Base-by-base conservation (phyloP, 768 basidiomycete species). In the Lactifluus subvellereus region DNA sequence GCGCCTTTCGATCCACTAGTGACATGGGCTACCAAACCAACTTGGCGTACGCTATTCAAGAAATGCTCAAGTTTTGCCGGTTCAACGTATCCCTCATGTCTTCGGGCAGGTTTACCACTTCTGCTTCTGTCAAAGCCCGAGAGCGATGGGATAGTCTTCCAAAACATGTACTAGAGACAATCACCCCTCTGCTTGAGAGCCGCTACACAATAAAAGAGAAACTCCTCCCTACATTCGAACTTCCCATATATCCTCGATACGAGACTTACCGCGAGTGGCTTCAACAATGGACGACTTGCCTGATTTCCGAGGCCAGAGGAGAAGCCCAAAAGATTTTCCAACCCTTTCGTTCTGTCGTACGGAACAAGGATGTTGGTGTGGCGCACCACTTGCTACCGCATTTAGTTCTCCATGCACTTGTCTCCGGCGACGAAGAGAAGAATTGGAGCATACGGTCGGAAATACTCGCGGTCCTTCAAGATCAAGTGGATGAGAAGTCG, bases 211-310 rank as follows among this genome's bases (percentile, higher is more conserved):
- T 78, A 16, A 77, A 80, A 32, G 77, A 77, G 35, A 66, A 72
- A 3, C 63, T 69, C 2, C 59, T 69, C 3, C 63, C 64, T 8
- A 69, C 73, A 2, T 69, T 74, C 2, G 76, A 77, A 54, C 83
- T 87, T 66, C 95, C 96, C 2, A 85, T 98, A 60, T 99, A 98
- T 74, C 80, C 83, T 0, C 75, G 75, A 5, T 81, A 86, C 60
- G 72, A 83, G 2, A 96, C 93, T 0, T 99, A 98, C 74, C 85
- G 95, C 47, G 95, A 98, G 73, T 99, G 97, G 97, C 82, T 98
- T 38, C 94, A 96, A 67, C 72, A 82, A 0, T 98, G 95, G 94
- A 86, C 93, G 1, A 78, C 82, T 10, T 81, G 92, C 72, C 81
- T 99, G 40, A 90, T 98, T 59, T 78, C 82, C 11, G 81, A 78